Evolutionary conservation across 2,329 filamentous ascomycete species (phyloP).

Genomic region (Clonostachys chloroleuca): DNA sequence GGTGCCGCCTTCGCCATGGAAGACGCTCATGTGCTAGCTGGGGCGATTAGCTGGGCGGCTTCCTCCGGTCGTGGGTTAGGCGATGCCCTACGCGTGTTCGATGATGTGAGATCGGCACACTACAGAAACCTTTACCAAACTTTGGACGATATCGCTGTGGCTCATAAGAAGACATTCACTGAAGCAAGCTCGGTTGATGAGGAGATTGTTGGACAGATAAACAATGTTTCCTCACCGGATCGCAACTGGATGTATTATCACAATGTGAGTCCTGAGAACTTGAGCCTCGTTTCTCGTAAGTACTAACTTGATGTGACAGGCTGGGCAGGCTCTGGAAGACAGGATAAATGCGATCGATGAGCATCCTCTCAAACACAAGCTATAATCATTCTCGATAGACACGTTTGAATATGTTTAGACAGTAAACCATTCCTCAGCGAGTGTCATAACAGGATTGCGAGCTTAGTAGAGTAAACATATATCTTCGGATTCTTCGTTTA

Average conservation of each 20-base stretch:
- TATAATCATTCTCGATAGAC: no score
- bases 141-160: constrained; percentile 12
- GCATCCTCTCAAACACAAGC: no score
- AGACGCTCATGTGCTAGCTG: constrained; percentile 15
- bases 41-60: constrained; percentile 15
- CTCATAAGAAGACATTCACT: constrained; percentile 7
- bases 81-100: constrained; percentile 14
- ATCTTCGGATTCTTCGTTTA: no score
- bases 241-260: constrained; percentile 18
- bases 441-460: no score
- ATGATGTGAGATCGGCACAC: constrained; percentile 17
- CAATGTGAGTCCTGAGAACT: constrained; percentile 5
- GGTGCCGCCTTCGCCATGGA: constrained; percentile 31
- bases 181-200: constrained; percentile 10
- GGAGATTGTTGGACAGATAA: constrained; percentile 14
- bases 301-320: neutral
- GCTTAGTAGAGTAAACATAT: no score
- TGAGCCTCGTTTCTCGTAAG: neutral
- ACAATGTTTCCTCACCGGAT: constrained; percentile 10
- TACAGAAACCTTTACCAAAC: constrained; percentile 15
- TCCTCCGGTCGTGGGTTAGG: constrained; percentile 5
- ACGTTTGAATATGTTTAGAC: no score
- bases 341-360: neutral
- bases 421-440: no score
- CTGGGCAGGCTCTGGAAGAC: neutral